phyloP scores from a whole-genome alignment of 371 early-diverging fungal species.

The Haplosporangium sp. region DNA sequence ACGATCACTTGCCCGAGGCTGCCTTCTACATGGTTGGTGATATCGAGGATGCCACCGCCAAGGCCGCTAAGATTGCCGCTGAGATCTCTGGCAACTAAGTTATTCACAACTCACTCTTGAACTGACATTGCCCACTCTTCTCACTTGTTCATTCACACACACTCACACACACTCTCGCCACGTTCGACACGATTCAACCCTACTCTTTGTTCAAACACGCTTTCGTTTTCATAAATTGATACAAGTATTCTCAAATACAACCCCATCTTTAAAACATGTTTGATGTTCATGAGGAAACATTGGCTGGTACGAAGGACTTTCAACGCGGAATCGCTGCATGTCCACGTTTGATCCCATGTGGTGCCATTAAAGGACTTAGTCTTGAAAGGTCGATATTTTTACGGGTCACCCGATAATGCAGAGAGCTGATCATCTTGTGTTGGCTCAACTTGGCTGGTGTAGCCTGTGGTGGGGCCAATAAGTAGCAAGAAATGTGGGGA shows the following conservation, averaged over 20 bases:
- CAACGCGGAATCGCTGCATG: too few species aligned
- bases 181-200: constrained; percentile 12
- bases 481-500: too few species aligned
- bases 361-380: too few species aligned
- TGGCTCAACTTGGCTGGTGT: too few species aligned
- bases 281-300: too few species aligned
- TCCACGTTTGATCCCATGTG: too few species aligned
- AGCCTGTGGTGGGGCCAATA: too few species aligned
- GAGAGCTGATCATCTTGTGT: too few species aligned
- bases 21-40: constrained; percentile 99
- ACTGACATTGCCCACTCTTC: background rate
- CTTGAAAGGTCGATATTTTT: too few species aligned
- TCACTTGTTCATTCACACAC: background rate
- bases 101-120: background rate
- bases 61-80: constrained; percentile 90
- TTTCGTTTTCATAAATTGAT: constrained; percentile 13
- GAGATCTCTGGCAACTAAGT: constrained; percentile 53
- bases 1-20: constrained; percentile 93
- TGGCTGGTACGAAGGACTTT: too few species aligned
- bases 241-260: constrained; percentile 10
- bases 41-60: constrained; percentile 93
- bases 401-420: too few species aligned
- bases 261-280: background rate
- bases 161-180: background rate
- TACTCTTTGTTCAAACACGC: constrained; percentile 9